These are phyloP conservation scores for Hypoxylon sp. DNA, from an alignment of 2,329 filamentous ascomycete species.

Conservation along the genomic window DNA sequence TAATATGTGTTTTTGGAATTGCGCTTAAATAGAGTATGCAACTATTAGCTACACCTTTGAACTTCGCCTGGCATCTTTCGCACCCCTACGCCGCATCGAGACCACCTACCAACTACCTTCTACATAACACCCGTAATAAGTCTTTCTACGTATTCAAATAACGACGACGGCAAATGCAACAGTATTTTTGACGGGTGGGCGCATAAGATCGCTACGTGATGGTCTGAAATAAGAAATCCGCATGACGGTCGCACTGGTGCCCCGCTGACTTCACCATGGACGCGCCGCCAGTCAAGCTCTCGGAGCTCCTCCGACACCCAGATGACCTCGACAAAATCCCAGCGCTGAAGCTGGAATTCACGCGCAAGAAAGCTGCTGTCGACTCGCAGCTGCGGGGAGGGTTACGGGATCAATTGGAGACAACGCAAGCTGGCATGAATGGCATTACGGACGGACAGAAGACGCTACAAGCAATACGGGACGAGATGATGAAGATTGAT, in stretches of 20 bases:
- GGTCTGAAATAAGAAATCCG: conserved; percentile 43
- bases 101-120: not conserved
- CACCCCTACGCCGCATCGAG: conserved; percentile 15
- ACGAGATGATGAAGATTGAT: conserved; percentile 99
- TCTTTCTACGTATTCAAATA: conserved; percentile 6
- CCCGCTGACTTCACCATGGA: conserved; percentile 66
- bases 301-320: conserved; percentile 92
- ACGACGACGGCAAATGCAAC: not conserved
- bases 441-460: conserved; percentile 91
- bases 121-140: not conserved
- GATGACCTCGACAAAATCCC: conserved; percentile 98
- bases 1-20: not conserved
- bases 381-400: conserved; percentile 92
- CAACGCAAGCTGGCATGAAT: conserved; percentile 92
- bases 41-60: not conserved
- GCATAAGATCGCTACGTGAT: conserved; percentile 43
- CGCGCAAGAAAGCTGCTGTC: conserved; percentile 91
- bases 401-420: conserved; percentile 91
- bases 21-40: not conserved
- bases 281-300: conserved; percentile 82
- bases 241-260: conserved; percentile 49
- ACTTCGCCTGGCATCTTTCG: not conserved
- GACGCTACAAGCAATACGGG: conserved; percentile 92
- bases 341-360: conserved; percentile 90
- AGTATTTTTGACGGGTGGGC: not conserved